Conservation (phyloP, 1,284 basidiomycete species). For the Trichosporon ovoides region DNA sequence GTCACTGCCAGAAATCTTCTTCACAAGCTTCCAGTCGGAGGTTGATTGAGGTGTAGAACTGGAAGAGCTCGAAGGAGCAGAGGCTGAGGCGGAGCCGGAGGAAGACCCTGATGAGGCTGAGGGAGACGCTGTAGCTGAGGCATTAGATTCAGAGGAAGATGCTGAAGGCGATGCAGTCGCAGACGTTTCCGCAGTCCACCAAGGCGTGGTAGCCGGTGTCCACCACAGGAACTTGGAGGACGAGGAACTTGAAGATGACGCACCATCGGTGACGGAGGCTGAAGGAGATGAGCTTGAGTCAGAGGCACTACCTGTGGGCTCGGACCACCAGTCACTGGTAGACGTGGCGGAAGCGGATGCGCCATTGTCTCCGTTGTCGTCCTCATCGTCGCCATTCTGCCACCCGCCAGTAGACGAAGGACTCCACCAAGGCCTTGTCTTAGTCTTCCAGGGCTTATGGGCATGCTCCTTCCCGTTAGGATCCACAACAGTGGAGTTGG, state of each 20-base stretch:
- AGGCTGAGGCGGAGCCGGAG: conserved; percentile 4
- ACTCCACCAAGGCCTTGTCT: background rate
- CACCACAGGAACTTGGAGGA: conserved; percentile 11
- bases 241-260: conserved; percentile 8
- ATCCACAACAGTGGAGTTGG: background rate
- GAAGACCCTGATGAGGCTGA: background rate
- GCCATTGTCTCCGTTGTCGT: background rate
- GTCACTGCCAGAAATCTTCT: conserved; percentile 29
- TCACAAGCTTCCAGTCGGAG: conserved; percentile 35
- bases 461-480: background rate
- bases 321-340: too few relatives aligned
- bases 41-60: conserved; percentile 15
- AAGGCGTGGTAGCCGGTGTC: background rate
- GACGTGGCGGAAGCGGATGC: too few relatives aligned
- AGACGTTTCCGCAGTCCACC: background rate
- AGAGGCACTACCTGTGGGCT: too few relatives aligned
- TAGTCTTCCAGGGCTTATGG: background rate
- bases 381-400: background rate
- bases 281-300: too few relatives aligned
- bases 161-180: too few relatives aligned
- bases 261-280: too few relatives aligned
- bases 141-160: too few relatives aligned
- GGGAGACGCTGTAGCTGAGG: background rate
- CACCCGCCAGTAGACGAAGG: background rate
- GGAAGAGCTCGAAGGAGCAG: conserved; percentile 7